Evolutionary conservation across 2,329 filamentous ascomycete species (phyloP).

Genomic region (Dendrostoma leiphaemia): DNA sequence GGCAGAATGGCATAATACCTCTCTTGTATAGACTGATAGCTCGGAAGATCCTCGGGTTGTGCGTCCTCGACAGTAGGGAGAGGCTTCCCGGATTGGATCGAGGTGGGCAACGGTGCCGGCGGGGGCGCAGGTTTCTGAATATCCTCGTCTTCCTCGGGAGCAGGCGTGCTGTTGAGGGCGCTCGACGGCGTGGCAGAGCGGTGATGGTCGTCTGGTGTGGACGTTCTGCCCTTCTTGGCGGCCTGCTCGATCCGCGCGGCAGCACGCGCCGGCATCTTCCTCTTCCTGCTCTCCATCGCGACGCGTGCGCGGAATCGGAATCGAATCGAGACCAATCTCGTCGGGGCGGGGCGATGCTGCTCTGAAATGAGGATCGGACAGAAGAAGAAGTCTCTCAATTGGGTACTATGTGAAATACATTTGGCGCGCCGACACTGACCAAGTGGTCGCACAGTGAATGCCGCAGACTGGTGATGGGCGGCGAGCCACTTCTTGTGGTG

Average conservation of each 20-base stretch:
- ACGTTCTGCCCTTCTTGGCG: conserved; percentile 55
- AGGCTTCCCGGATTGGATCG: conserved; percentile 63
- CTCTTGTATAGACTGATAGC: conserved; percentile 70
- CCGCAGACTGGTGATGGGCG: no score
- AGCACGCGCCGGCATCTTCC: conserved; percentile 62
- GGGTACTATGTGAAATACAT: conserved; percentile 10
- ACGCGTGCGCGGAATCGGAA: no score
- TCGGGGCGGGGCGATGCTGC: no score
- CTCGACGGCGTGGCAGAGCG: conserved; percentile 47
- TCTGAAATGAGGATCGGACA: no score
- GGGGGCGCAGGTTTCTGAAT: conserved; percentile 28
- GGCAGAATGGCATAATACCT: conserved; percentile 45
- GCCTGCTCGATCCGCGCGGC: conserved; percentile 59
- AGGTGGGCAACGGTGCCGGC: conserved; percentile 55
- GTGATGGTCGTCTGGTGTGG: conserved; percentile 47
- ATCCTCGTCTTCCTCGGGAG: conserved; percentile 30
- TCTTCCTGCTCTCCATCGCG: conserved; percentile 63
- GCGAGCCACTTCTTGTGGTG: no score
- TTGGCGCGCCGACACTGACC: no score
- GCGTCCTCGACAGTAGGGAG: conserved; percentile 68
- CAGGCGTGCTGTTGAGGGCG: conserved; percentile 22
- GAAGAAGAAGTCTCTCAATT: neutral
- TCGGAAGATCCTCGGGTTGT: conserved; percentile 62
- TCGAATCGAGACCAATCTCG: no score
- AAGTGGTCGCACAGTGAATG: no score